Evolutionary conservation across 2,329 filamentous ascomycete species (phyloP).

Genomic region (Epichloe gansuensis): DNA sequence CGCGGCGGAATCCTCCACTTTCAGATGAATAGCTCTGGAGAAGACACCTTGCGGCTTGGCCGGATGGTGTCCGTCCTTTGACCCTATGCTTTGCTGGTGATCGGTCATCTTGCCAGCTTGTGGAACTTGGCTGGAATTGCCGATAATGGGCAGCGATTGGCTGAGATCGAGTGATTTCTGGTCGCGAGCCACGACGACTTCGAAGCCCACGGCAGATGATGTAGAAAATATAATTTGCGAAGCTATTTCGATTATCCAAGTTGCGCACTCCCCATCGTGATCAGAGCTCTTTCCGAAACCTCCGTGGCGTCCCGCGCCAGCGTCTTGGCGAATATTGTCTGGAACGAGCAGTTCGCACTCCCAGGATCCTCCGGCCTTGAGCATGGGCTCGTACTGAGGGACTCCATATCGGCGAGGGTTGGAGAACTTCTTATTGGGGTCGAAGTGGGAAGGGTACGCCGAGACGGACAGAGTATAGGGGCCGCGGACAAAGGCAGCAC

Average conservation of each 20-base stretch:
- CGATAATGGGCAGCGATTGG: slow-evolving; percentile 32
- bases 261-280: slow-evolving; percentile 46
- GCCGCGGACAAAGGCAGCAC: slow-evolving; percentile 91
- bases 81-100: slow-evolving; percentile 51
- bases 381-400: slow-evolving; percentile 88
- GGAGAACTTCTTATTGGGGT: slow-evolving; percentile 68
- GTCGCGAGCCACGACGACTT: slow-evolving; percentile 76
- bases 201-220: slow-evolving; percentile 77
- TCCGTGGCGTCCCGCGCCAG: slow-evolving; percentile 33
- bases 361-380: slow-evolving; percentile 89
- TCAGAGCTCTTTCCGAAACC: slow-evolving; percentile 33
- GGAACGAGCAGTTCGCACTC: slow-evolving; percentile 69
- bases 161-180: slow-evolving; percentile 66
- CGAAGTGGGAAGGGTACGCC: slow-evolving; percentile 72
- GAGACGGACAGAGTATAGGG: slow-evolving; percentile 85
- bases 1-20: slow-evolving; percentile 76
- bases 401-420: slow-evolving; percentile 58
- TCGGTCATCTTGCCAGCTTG: slow-evolving; percentile 65
- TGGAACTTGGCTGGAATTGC: slow-evolving; percentile 35
- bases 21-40: slow-evolving; percentile 65
- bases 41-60: slow-evolving; percentile 66
- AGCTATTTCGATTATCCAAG: slow-evolving; percentile 83
- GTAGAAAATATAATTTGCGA: slow-evolving; percentile 92
- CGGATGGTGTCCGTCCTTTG: slow-evolving; percentile 46
- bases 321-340: slow-evolving; percentile 58